phyloP scores from a whole-genome alignment of 1,139 yeast genomes.

The Sugiyamaella castrensis region DNA sequence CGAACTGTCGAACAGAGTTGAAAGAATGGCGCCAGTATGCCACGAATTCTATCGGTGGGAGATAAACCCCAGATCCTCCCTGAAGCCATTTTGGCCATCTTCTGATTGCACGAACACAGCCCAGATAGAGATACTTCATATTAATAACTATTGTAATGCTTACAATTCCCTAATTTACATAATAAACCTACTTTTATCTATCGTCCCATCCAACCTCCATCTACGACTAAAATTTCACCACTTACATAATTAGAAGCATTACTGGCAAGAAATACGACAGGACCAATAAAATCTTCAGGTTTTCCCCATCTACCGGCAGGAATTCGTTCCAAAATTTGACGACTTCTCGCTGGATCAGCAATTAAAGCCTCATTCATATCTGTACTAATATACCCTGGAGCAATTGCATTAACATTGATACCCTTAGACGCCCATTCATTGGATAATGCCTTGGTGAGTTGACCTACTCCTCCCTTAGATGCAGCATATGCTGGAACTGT shows the following conservation, averaged over 20 bases:
- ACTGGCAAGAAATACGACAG: constrained; percentile 49
- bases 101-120: no score
- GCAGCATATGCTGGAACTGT: constrained; percentile 50
- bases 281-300: constrained; percentile 56
- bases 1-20: no score
- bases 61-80: no score
- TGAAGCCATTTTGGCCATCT: no score
- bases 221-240: constrained; percentile 54
- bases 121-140: no score
- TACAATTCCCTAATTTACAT: no score
- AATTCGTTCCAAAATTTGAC: constrained; percentile 44
- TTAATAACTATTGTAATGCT: no score
- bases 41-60: no score
- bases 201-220: constrained; percentile 55
- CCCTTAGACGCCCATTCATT: constrained; percentile 54
- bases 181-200: constrained; percentile 19
- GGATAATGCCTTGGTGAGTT: constrained; percentile 49
- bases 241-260: constrained; percentile 52
- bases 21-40: no score
- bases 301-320: constrained; percentile 53
- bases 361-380: constrained; percentile 47
- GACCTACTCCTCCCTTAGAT: constrained; percentile 51
- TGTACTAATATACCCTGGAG: constrained; percentile 56
- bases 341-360: constrained; percentile 37
- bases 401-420: constrained; percentile 52